Evolutionary conservation across 345 rosid species (phyloP), one percentile per base, ranked within the genome.

Genomic region (Aurinia saxatilis): DNA sequence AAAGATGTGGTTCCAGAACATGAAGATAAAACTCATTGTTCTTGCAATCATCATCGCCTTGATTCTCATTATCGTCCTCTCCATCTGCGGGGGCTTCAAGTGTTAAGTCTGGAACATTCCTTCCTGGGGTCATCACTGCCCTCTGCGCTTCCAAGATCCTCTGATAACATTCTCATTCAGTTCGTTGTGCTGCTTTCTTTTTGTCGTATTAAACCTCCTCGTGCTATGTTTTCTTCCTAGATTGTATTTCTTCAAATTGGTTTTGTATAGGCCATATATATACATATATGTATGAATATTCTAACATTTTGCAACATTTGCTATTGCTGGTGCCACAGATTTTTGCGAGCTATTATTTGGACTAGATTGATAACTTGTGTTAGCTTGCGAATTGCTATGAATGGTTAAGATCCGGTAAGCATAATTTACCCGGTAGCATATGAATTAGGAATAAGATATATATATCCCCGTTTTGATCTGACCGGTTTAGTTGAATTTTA

Each of bases 1-100:
- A 70, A 93, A 90, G 82, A 93, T 87, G 97, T 93, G 99, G 99
- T 0, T 79, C 49, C 77, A 93, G 80, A 93, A 93, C 66, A 90
- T 93, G 99, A 93, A 93, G 91, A 85, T 87, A 12, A 93, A 93
- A 57, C 78, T 93, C 71, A 84, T 93, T 30, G 96, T 87, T 36
- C 74, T 87, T 40, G 97, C 78, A 41, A 80, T 93, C 57, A 29
- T 93, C 64, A 42, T 80, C n/a, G 85, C 84, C 12, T 72, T 93
- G 80, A 74, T 93, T 59, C 91, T 93, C 45, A 70, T 90, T 73
- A 80, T 90, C 39, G 2, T 87, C 39, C 73, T 93, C 34, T 90
- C 99, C 0, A 39, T 93, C 44, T 93, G 99, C 67, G 95, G 71
- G 30, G 96, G 97, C n/a, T 87, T 93, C 87, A 84, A 78, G 0